A percentile compares a stretch with the other conserved stretches of the same genome.
Evolutionary conservation across 208 protist genomes (phyloP).

Genomic region (Crithidia brevicula): DNA sequence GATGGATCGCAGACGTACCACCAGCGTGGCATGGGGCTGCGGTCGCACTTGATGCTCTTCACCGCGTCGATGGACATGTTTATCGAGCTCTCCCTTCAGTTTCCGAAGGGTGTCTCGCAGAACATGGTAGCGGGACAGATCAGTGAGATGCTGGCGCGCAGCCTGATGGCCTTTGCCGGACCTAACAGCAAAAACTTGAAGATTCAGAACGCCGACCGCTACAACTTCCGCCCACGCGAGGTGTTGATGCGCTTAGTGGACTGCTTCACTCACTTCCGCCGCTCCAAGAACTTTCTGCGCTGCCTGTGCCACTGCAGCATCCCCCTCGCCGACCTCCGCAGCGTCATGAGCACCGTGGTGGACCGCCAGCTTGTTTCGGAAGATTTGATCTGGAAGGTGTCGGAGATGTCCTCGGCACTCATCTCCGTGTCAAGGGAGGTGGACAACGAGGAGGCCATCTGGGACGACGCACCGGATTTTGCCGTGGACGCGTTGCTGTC

Average conservation of each 20-base stretch:
- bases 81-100: slow-evolving; percentile 79
- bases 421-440: slow-evolving; percentile 58
- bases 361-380: slow-evolving; percentile 72
- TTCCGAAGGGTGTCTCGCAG: slow-evolving; percentile 81
- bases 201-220: slow-evolving; percentile 80
- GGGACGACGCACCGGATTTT: slow-evolving; percentile 88
- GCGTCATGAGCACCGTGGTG: slow-evolving; percentile 61
- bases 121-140: slow-evolving; percentile 91
- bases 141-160: slow-evolving; percentile 85
- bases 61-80: slow-evolving; percentile 86
- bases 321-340: slow-evolving; percentile 56
- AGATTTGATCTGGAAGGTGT: slow-evolving; percentile 63
- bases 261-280: slow-evolving; percentile 81
- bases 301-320: slow-evolving; percentile 81
- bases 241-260: slow-evolving; percentile 80
- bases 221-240: slow-evolving; percentile 79
- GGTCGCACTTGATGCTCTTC: slow-evolving; percentile 77
- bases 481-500: slow-evolving; percentile 84
- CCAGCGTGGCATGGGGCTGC: slow-evolving; percentile 70
- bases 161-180: slow-evolving; percentile 81
- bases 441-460: slow-evolving; percentile 76
- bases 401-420: slow-evolving; percentile 62
- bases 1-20: slow-evolving; percentile 73
- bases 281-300: slow-evolving; percentile 73
- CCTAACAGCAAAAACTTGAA: slow-evolving; percentile 77